Conservation (phyloP, 768 basidiomycete species). For the Kwoniella newhampshirensis region DNA sequence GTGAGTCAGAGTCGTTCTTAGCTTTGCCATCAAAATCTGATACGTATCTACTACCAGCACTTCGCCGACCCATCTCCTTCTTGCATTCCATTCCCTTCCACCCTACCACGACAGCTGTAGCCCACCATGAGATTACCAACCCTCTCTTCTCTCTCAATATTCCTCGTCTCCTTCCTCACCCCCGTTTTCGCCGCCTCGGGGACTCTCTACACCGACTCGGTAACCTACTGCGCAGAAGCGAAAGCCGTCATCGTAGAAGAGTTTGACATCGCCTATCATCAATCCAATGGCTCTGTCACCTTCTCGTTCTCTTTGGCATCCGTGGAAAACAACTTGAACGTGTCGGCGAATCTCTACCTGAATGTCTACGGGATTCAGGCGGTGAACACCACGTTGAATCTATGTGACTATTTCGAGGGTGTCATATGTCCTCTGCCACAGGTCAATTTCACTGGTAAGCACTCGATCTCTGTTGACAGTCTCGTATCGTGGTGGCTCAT, state of each 20-base stretch:
- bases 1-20: too few species aligned
- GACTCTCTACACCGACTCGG: conserved; percentile 41
- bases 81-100: neutral
- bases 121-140: conserved; percentile 19
- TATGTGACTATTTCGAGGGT: conserved; percentile 75
- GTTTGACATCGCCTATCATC: conserved; percentile 48
- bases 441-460: conserved; percentile 80
- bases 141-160: conserved; percentile 4
- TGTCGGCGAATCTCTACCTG: conserved; percentile 75
- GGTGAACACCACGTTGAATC: conserved; percentile 79
- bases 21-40: too few species aligned
- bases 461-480: neutral
- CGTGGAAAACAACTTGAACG: conserved; percentile 67
- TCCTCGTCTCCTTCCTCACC: conserved; percentile 15
- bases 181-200: conserved; percentile 7
- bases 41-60: too few species aligned
- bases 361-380: conserved; percentile 85
- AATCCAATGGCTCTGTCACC: conserved; percentile 61
- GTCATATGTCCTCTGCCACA: conserved; percentile 75
- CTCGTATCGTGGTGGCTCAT: neutral
- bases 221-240: conserved; percentile 48
- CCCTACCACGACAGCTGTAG: conserved; percentile 2
- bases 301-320: conserved; percentile 86
- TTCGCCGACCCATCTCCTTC: too few species aligned
- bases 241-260: conserved; percentile 44